Evolutionary conservation across 176 grass and related monocot species (phyloP), one percentile per base, ranked within the genome.

Genomic region (Aegilops umbellulata): DNA sequence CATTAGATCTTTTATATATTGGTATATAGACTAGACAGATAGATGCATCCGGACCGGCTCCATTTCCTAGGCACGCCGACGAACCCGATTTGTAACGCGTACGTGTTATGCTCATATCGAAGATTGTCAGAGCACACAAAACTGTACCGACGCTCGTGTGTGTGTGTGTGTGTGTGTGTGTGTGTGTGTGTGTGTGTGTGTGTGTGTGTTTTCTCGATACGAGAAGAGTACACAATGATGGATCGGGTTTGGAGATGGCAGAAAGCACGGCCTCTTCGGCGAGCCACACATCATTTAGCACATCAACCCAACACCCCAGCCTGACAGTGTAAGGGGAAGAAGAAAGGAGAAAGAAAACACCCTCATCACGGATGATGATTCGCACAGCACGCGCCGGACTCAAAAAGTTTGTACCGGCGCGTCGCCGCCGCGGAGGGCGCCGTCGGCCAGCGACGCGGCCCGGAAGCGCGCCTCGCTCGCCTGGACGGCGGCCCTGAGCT

Each of bases 401-500:
- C 38, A 64, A 64, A 41, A 41, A 41, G 15, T 46, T 80, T 65
- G 60, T 42, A 42, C 61, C 61, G 61, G 60, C 25, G 77, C 38
- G 58, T 27, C 77, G 24, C 67, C 10, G 27, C 14, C 22, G 16
- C 73, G 49, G 73, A 17, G 66, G 32, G 32, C 19, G 2, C 67
- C 67, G 30, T 10, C 68, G 69, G 71, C 24, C 27, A 75, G 27
- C 15, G 77, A 78, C 76, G 55, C 17, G 11, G 82, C 60, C 22
- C 71, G 61, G 87, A 92, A 88, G 42, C 65, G 85, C 8, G 78
- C 86, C 91, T 95, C 93, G 75, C 85, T 90, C 32, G 22, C 7
- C 35, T 73, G 60, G 23, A 97, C 89, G 12, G 87, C 80, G 13
- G 84, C 51, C 70, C 68, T 97, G n/a, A 97, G 91, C 77, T 97